Evolutionary conservation across 169 alveolate genomes (phyloP).

Genomic region (Cyclospora cayetanensis): DNA sequence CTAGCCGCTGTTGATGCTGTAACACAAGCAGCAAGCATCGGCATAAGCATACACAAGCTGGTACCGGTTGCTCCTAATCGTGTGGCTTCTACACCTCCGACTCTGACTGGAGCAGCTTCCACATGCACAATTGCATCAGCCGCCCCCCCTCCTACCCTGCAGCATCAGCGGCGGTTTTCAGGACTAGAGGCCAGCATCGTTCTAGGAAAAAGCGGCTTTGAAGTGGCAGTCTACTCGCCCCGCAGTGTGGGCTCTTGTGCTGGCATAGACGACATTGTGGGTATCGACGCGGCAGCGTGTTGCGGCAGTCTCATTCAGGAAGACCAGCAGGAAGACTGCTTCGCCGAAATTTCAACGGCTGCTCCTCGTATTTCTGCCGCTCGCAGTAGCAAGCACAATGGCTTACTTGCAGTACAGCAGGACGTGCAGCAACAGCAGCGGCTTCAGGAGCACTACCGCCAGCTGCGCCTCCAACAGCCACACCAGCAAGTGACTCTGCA

Average conservation of each 20-base stretch:
- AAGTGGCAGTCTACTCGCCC: neutral
- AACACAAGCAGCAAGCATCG: neutral
- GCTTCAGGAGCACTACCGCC: neutral
- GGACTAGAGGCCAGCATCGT: neutral
- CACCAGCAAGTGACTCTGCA: conserved; percentile 16
- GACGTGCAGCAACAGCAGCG: neutral
- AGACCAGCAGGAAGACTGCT: neutral
- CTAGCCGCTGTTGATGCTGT: neutral
- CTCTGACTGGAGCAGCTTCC: too few relatives aligned
- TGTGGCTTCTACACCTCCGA: too few relatives aligned
- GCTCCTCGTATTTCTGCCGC: neutral
- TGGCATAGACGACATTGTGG: neutral
- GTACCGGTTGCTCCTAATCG: too few relatives aligned
- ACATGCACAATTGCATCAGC: too few relatives aligned
- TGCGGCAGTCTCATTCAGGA: neutral
- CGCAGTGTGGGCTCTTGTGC: neutral
- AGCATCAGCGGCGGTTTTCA: neutral
- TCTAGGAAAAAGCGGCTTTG: neutral
- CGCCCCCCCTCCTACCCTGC: neutral
- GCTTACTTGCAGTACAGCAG: neutral
- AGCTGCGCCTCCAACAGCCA: conserved; percentile 20
- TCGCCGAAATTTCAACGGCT: neutral
- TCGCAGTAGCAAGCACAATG: neutral
- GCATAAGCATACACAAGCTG: too few relatives aligned
- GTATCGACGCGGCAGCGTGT: neutral